Evolutionary conservation across 2,329 filamentous ascomycete species (phyloP), one percentile per base, ranked within the genome.

Genomic region (Huntiella savannae): DNA sequence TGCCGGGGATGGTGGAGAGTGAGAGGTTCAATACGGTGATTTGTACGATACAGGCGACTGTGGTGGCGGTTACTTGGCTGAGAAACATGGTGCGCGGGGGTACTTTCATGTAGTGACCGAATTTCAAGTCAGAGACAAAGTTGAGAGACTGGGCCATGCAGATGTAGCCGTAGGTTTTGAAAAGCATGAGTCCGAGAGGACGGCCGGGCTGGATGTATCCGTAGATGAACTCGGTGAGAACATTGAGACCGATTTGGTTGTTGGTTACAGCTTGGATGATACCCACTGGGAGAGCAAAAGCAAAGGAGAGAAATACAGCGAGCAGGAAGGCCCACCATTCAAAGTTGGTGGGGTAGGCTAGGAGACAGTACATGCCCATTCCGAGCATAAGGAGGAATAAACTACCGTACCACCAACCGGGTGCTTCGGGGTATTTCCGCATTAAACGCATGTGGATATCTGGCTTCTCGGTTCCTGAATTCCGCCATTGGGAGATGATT

Each of bases 121-220:
- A 74, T 55, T 82, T 82, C 51, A 82, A 64, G 54, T 82, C 78
- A 5, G 71, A 65, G 8, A 75, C 66, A 55, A 82, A 82, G 53
- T 66, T 70, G 34, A 81, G 65, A 0, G 75, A 72, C 58, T 81
- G 76, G 1, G 70, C 73, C 71, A 75, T 75, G 45, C 71, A 75
- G 50, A 76, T 73, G 55, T 70, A 75, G 28, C 73, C 73, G 53
- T 73, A 77, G 0, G 71, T 76, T 58, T 77, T 76, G 60, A 77
- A 77, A 63, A 84, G 67, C 79, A 86, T 85, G 51, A 84, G 71
- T 0, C 77, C 80, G 46, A 85, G 62, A 0, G 81, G 80, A 4
- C 71, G 64, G 2, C 81, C 81, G 0, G 79, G 79, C 51, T 82
- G 77, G 54, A 85, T 80, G 55, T 85, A 85, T 1, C 81, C 81